Conservation (phyloP, 257 asterid genomes). For the Fraxinus quadrangulata region DNA sequence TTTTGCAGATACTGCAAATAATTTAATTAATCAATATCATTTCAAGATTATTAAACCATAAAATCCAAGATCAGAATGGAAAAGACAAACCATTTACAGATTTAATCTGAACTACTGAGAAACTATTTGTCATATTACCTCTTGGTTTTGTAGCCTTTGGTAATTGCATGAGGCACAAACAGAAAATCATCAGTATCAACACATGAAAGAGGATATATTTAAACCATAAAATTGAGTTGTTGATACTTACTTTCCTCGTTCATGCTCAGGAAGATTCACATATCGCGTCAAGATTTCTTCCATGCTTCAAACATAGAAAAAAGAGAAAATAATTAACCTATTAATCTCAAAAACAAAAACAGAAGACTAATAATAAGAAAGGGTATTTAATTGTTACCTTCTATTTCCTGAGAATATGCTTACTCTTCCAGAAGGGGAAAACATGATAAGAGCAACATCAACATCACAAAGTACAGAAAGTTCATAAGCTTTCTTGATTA, state of each 20-base stretch:
- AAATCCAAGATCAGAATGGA: neutral
- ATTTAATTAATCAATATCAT: neutral
- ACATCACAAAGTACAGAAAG: slow-evolving; percentile 97
- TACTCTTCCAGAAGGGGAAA: slow-evolving; percentile 91
- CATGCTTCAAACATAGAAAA: slow-evolving; percentile 42
- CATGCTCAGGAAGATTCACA: slow-evolving; percentile 84
- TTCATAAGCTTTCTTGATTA: slow-evolving; percentile 94
- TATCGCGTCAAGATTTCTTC: slow-evolving; percentile 73
- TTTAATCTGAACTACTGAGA: too few relatives aligned
- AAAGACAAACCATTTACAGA: too few relatives aligned
- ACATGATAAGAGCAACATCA: slow-evolving; percentile 93
- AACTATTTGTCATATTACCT: slow-evolving; percentile 46
- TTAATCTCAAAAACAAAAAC: neutral
- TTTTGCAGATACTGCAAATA: slow-evolving; percentile 61
- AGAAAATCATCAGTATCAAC: neutral
- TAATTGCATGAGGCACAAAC: slow-evolving; percentile 34
- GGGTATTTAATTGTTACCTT: slow-evolving; percentile 40
- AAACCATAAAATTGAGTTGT: neutral
- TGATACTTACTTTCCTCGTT: slow-evolving; percentile 68
- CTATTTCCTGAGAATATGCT: slow-evolving; percentile 73
- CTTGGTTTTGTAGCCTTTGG: slow-evolving; percentile 82
- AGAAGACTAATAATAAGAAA: neutral
- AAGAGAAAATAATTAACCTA: neutral
- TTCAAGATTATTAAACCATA: neutral
- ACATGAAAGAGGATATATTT: neutral